phyloP scores from a whole-genome alignment of 257 asterid species.

The Misopates orontium region DNA sequence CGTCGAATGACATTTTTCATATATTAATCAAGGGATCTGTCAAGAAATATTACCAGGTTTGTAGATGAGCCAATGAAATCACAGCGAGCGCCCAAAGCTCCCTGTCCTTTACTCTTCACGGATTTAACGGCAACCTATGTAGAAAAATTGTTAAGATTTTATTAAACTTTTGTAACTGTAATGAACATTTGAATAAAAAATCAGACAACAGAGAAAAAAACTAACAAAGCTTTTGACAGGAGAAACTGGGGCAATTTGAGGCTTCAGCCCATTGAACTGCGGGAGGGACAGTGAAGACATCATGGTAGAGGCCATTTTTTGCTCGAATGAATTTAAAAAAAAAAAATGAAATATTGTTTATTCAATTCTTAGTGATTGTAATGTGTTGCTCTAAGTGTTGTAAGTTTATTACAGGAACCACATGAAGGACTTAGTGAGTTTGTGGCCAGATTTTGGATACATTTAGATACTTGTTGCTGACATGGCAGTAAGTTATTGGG shows the following conservation, averaged over 20 bases:
- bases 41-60: slow-evolving; percentile 67
- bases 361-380: background rate
- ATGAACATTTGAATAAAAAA: background rate
- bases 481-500: slow-evolving; percentile 51
- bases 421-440: slow-evolving; percentile 27
- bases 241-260: slow-evolving; percentile 47
- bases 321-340: background rate
- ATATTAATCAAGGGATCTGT: too few species aligned
- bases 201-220: background rate
- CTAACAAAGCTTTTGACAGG: slow-evolving; percentile 61
- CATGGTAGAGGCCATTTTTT: slow-evolving; percentile 65
- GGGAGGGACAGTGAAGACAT: slow-evolving; percentile 81
- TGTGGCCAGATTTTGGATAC: slow-evolving; percentile 76
- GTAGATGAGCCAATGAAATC: slow-evolving; percentile 95
- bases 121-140: slow-evolving; percentile 50
- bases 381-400: slow-evolving; percentile 19
- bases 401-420: slow-evolving; percentile 39
- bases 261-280: slow-evolving; percentile 74
- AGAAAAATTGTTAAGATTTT: too few species aligned
- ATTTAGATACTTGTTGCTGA: slow-evolving; percentile 53
- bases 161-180: too few species aligned
- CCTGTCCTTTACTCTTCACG: slow-evolving; percentile 56
- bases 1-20: too few species aligned
- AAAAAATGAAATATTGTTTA: slow-evolving; percentile 3
- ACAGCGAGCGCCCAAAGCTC: slow-evolving; percentile 83